Evolutionary conservation across 495 filamentous ascomycete species (phyloP).

Genomic region (Tuber melanosporum): DNA sequence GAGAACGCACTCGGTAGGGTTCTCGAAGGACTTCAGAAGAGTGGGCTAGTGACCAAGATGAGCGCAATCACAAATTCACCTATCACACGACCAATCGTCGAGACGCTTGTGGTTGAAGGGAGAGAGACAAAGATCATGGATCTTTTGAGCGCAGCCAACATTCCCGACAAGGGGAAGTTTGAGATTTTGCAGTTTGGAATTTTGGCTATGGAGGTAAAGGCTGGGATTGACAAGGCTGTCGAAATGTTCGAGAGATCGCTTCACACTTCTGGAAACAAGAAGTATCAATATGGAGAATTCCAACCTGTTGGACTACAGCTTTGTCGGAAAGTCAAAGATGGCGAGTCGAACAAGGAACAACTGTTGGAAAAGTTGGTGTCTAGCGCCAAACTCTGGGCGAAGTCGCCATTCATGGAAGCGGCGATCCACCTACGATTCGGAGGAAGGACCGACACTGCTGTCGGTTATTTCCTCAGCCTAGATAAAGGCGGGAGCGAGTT

Average conservation of each 20-base stretch:
- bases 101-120: conserved; percentile 17
- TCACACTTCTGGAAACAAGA: not conserved
- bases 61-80: conserved; percentile 8
- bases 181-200: conserved; percentile 15
- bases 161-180: conserved; percentile 3
- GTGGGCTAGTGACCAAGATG: conserved; percentile 12
- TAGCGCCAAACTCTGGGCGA: conserved; percentile 17
- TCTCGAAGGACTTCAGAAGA: conserved; percentile 17
- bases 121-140: conserved; percentile 17
- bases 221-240: conserved; percentile 14
- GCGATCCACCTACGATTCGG: conserved; percentile 19
- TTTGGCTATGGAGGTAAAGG: not conserved
- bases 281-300: conserved; percentile 9
- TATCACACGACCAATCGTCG: conserved; percentile 11
- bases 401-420: conserved; percentile 19
- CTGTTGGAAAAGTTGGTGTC: conserved; percentile 14
- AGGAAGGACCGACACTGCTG: conserved; percentile 14
- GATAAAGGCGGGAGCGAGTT: conserved; percentile 6
- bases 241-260: conserved; percentile 12
- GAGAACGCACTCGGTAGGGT: conserved; percentile 14
- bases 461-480: conserved; percentile 20
- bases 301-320: conserved; percentile 16
- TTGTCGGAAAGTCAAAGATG: conserved; percentile 14
- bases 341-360: conserved; percentile 6
- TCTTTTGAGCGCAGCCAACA: conserved; percentile 7